Evolutionary conservation across 2,329 filamentous ascomycete species (phyloP).

Genomic region (Penicillium aurantiogriseum): DNA sequence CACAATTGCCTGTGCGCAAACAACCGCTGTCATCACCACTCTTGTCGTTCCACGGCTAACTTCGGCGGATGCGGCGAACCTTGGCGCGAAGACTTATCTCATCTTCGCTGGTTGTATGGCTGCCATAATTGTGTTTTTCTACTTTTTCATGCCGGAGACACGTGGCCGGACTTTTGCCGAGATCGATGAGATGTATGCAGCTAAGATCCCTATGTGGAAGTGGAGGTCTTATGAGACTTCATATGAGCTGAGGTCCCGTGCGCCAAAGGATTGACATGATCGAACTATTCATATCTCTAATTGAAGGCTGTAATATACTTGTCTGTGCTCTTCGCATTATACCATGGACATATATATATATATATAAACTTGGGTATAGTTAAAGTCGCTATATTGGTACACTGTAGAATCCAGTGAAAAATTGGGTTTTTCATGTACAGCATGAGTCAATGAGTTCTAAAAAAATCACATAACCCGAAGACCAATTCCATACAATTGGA

Average conservation of each 20-base stretch:
- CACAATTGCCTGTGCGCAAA: constrained; percentile 36
- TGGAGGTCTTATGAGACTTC: constrained; percentile 33
- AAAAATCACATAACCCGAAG: not conserved
- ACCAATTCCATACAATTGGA: not conserved
- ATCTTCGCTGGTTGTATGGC: constrained; percentile 36
- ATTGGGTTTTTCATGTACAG: not conserved
- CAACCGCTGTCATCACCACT: constrained; percentile 42
- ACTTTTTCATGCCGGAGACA: constrained; percentile 33
- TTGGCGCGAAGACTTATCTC: constrained; percentile 37
- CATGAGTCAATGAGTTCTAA: not conserved
- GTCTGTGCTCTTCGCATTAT: not conserved
- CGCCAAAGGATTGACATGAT: not conserved
- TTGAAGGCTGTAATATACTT: not conserved
- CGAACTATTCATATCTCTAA: no score
- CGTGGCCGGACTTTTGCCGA: constrained; percentile 33
- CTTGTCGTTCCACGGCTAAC: constrained; percentile 39
- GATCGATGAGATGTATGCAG: constrained; percentile 38
- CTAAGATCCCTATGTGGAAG: constrained; percentile 32
- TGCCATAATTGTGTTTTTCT: constrained; percentile 29
- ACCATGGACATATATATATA: not conserved
- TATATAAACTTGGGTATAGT: not conserved
- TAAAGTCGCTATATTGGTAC: not conserved
- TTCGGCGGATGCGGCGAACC: constrained; percentile 32
- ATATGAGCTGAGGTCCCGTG: constrained; percentile 16
- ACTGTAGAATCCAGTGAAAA: not conserved